Percentiles rank a stretch among this genome's conserved stretches.
Conservation (phyloP, 352 stramenopile species). For the Phytophthora meadii region DNA sequence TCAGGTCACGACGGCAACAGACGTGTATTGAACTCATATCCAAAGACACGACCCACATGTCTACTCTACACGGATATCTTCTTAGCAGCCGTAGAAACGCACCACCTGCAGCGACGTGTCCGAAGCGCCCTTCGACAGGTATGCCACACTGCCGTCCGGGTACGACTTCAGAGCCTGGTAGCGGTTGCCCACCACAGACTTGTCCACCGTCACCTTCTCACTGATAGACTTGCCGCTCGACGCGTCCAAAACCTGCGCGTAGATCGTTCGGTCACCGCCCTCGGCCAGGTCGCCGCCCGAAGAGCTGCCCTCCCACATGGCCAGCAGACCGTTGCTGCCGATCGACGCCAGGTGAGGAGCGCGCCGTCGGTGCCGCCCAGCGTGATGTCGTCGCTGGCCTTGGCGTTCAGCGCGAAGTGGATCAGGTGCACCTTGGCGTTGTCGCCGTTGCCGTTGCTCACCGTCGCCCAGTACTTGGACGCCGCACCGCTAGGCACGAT, state of each 20-base stretch:
- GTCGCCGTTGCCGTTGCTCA: constrained; percentile 57
- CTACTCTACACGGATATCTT: not conserved
- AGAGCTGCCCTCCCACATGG: constrained; percentile 57
- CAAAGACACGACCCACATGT: too few species aligned
- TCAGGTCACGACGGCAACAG: too few species aligned
- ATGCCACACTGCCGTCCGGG: constrained; percentile 58
- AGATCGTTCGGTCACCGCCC: constrained; percentile 43
- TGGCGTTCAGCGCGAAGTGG: constrained; percentile 58
- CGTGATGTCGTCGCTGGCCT: constrained; percentile 55
- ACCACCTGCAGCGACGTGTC: constrained; percentile 57
- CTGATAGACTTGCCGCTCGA: constrained; percentile 51
- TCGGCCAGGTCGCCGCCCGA: constrained; percentile 43
- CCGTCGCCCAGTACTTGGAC: constrained; percentile 66
- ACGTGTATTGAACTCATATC: too few species aligned
- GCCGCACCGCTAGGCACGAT: constrained; percentile 45
- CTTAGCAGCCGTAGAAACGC: constrained; percentile 53
- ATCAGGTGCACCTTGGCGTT: constrained; percentile 67
- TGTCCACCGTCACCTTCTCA: constrained; percentile 52
- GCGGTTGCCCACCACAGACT: constrained; percentile 56
- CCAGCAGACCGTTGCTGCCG: constrained; percentile 48
- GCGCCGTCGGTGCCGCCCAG: constrained; percentile 51
- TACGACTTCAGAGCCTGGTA: constrained; percentile 67
- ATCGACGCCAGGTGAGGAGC: constrained; percentile 54
- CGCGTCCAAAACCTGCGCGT: constrained; percentile 55
- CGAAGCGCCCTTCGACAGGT: constrained; percentile 52